These are phyloP conservation scores for Pyrus betulifolia DNA, from an alignment of 306 rosid genomes.

Conservation along the genomic window DNA sequence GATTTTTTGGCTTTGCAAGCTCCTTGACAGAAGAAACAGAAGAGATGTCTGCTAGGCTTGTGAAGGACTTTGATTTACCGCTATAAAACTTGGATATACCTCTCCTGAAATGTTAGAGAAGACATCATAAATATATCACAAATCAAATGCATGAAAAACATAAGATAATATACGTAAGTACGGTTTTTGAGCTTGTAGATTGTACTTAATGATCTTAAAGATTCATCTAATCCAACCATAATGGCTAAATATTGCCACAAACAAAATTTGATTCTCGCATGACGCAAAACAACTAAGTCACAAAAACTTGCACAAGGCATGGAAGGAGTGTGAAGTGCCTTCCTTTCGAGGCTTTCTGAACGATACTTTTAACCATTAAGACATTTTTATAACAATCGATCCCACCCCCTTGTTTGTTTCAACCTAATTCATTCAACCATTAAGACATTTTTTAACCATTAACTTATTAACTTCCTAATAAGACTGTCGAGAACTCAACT, in stretches of 20 bases:
- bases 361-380: neutral
- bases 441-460: neutral
- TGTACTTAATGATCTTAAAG: neutral
- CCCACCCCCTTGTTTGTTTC: neutral
- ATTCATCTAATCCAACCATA: neutral
- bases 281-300: neutral
- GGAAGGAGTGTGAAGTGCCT: neutral
- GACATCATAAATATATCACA: neutral
- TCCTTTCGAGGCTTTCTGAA: neutral
- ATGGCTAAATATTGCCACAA: neutral
- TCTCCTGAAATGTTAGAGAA: slow-evolving; percentile 46
- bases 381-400: neutral
- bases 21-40: slow-evolving; percentile 41
- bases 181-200: neutral
- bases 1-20: slow-evolving; percentile 71
- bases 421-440: neutral
- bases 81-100: slow-evolving; percentile 79
- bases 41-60: slow-evolving; percentile 60
- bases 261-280: neutral
- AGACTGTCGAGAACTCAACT: neutral
- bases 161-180: neutral
- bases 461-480: neutral
- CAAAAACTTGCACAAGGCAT: neutral
- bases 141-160: neutral
- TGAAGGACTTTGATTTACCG: slow-evolving; percentile 93